Base-by-base conservation (phyloP, 257 asterid species). In the Solanum sejunctum region DNA sequence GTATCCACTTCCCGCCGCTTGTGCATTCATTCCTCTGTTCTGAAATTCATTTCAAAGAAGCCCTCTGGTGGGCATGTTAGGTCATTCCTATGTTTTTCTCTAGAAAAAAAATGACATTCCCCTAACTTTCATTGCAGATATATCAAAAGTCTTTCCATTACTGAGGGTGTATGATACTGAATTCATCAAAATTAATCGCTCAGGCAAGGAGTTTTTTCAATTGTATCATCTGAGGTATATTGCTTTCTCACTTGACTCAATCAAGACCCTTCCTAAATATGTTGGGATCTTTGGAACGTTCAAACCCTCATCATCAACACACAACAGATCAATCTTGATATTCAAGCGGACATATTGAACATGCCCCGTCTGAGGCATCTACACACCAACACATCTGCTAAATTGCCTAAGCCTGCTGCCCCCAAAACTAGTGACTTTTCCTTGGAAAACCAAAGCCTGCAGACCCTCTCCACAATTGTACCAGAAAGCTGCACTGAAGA, bases 171-270 rank as follows among this genome's bases (percentile, higher is more conserved):
- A 90, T 47, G 94, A 93, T n/a, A 81, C 85, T 8, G 84, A 87
- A 3, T 86, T 91, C 64, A 84, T 93, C 84, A 39, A 45, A 13
- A 89, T 91, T 81, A 69, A 80, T 70, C 91, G 93, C 20, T 89
- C 89, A 56, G 92, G 93, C 28, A 45, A 82, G 7, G 94, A 90
- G 20, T 60, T 93, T 3, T 83, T 88, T 55, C 92, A 89, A 5
- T 57, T 91, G 16, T 85, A 88, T 26, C 96, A 91, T 75, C 83
- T 93, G 92, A 91, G 93, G 89, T 91, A 88, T 7, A 83, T 93
- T 23, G 90, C 88, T 32, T 83, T 92, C 58, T 88, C 94, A 2
- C 63, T 89, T 45, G 83, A 88, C 18, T 86, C 0, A 18, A 6
- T 89, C 88, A 83, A 80, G 84, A 49, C 83, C 54, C 81, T 93